These are phyloP conservation scores for Penicillium sp. DNA, from an alignment of 2,329 filamentous ascomycete genomes.

Conservation along the genomic window DNA sequence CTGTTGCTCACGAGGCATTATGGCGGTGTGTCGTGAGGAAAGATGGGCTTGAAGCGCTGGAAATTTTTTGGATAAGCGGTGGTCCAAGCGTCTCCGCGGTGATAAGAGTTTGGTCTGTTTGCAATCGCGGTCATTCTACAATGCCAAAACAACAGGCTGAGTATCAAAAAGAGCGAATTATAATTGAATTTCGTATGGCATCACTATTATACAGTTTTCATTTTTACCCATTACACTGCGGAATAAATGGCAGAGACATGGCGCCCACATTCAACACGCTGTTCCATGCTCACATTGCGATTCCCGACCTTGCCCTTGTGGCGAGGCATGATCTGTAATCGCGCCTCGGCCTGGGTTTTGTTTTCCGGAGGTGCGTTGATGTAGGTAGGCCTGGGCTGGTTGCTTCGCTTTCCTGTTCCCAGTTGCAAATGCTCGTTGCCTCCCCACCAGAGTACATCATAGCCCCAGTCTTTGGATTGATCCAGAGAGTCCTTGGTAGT, in stretches of 20 bases:
- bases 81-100: slow-evolving; percentile 33
- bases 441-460: slow-evolving; percentile 89
- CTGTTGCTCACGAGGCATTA: slow-evolving; percentile 48
- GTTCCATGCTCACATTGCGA: slow-evolving; percentile 72
- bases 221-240: slow-evolving; percentile 41
- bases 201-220: slow-evolving; percentile 16
- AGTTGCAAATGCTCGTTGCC: slow-evolving; percentile 93
- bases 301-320: slow-evolving; percentile 68
- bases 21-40: slow-evolving; percentile 9
- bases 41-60: slow-evolving; percentile 13
- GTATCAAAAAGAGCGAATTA: background rate
- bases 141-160: background rate
- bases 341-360: slow-evolving; percentile 62
- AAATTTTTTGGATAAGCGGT: slow-evolving; percentile 38
- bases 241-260: slow-evolving; percentile 83
- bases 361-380: slow-evolving; percentile 69
- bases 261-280: slow-evolving; percentile 82
- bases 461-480: slow-evolving; percentile 78
- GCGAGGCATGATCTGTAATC: slow-evolving; percentile 77
- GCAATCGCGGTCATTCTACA: slow-evolving; percentile 16
- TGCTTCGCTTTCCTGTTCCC: slow-evolving; percentile 84
- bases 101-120: slow-evolving; percentile 32
- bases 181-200: slow-evolving; percentile 13
- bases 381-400: slow-evolving; percentile 70
- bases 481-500: slow-evolving; percentile 53